These are phyloP conservation scores for Chlorella sp. DNA, from an alignment of 139 green algal species.

Conservation along the genomic window DNA sequence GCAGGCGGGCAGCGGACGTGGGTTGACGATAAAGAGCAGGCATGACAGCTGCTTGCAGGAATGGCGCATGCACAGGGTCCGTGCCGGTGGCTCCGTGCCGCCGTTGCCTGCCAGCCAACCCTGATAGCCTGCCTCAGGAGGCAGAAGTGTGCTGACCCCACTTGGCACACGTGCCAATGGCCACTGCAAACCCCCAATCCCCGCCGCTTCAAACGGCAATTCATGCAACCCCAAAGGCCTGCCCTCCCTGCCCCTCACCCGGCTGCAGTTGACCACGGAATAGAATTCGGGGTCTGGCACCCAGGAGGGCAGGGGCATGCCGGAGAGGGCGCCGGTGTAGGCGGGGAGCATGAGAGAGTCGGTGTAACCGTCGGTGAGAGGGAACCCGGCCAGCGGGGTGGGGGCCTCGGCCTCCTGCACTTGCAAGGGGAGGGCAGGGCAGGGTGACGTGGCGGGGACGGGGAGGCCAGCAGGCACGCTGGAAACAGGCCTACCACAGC, in stretches of 20 bases:
- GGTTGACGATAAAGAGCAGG: background rate
- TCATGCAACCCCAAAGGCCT: background rate
- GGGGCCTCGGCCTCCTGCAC: background rate
- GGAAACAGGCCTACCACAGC: background rate
- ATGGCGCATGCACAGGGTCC: background rate
- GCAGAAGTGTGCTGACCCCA: background rate
- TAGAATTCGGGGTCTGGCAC: conserved; percentile 26
- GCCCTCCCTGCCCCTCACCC: background rate
- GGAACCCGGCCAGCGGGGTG: conserved; percentile 37
- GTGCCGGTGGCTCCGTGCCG: background rate
- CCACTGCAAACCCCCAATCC: background rate
- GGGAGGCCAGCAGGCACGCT: too few species aligned
- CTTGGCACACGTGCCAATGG: background rate
- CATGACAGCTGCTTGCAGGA: background rate
- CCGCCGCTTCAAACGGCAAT: background rate
- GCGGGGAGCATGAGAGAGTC: conserved; percentile 15
- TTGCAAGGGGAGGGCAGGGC: background rate
- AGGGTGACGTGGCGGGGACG: background rate
- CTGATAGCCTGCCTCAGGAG: too few species aligned
- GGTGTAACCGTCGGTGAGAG: conserved; percentile 20
- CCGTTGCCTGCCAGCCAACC: background rate
- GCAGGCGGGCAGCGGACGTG: background rate
- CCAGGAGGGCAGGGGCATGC: background rate
- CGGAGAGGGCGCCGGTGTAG: conserved; percentile 13
- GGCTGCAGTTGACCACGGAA: conserved; percentile 27